Conservation (phyloP, 2,329 filamentous ascomycete genomes). For the Dichotomopilus funicola region DNA sequence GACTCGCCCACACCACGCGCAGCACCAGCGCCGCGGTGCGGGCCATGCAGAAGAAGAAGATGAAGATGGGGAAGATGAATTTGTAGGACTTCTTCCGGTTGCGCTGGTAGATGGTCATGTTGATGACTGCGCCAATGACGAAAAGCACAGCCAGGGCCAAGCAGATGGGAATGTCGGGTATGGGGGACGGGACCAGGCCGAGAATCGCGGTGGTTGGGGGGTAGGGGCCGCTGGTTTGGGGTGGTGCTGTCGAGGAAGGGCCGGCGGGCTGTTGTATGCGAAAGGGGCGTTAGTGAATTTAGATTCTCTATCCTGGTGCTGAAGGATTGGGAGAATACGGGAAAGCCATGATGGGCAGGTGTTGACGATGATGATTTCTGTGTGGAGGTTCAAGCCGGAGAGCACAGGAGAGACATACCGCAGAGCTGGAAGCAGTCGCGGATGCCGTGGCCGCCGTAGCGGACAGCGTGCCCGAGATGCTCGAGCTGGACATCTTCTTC, state of each 20-base stretch:
- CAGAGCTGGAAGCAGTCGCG: too few relatives aligned
- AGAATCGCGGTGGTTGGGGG: slow-evolving; percentile 40
- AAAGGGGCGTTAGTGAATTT: not conserved
- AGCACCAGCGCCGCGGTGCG: slow-evolving; percentile 45
- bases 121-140: slow-evolving; percentile 42
- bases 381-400: too few relatives aligned
- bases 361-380: too few relatives aligned
- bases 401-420: too few relatives aligned
- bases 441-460: too few relatives aligned
- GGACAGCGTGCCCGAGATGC: too few relatives aligned
- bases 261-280: not conserved
- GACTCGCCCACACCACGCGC: slow-evolving; percentile 48
- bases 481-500: too few relatives aligned
- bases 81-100: slow-evolving; percentile 48
- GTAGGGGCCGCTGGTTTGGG: slow-evolving; percentile 31
- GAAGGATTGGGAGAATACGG: not conserved
- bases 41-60: slow-evolving; percentile 54
- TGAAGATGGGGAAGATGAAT: slow-evolving; percentile 51
- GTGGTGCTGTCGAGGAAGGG: not conserved
- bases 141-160: slow-evolving; percentile 57
- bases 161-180: slow-evolving; percentile 58
- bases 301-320: not conserved
- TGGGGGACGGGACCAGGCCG: slow-evolving; percentile 51
- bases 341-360: not conserved
- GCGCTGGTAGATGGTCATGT: slow-evolving; percentile 52